Base-by-base conservation (phyloP, 495 filamentous ascomycete species). In the Annulohypoxylon stygium region DNA sequence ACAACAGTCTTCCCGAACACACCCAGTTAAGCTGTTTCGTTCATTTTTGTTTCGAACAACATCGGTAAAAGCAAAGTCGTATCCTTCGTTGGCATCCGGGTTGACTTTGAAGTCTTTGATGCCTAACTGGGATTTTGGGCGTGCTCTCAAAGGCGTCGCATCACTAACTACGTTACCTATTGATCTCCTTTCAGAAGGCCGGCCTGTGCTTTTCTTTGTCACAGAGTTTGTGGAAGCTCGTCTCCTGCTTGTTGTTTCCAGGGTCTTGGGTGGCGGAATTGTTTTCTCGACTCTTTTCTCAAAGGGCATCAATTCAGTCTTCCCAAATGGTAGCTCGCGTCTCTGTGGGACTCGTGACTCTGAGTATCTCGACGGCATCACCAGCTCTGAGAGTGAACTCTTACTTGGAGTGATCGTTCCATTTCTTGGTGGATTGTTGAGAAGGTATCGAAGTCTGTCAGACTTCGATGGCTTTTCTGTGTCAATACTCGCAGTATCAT, bases 41-140 rank as follows among this genome's bases (percentile, higher is more conserved):
- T 90, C 88, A 16, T 91, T 87, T 73, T 85, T 90, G 37, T 85
- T 88, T 57, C 96, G 91, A 51, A 97, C 88, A 14, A 93, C 90
- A 66, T 93, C 90, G 12, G 84, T 81, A 78, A 90, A 98, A 8
- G 94, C 93, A 74, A 89, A 93, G 48, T 90, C 86, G 59, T 90
- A 81, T 26, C 93, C 93, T 60, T 92, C 83, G 76, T 95, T 97
- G 54, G 81, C 82, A 11, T 84, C 78, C 2, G 93, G 89, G 72
- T 99, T 98, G 74, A 96, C 83, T 78, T 91, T 96, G 85, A 99
- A 98, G 82, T 97, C 90, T 2, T 85, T 81, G 4, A 90, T 80
- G 20, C 81, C 70, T 4, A 94, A 83, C 41, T 82, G 78, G 1
- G 84, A 78, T 5, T 88, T 71, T 10, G 89, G 86, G 34, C 83